These are phyloP conservation scores for Apostasia shenzhenica DNA, from an alignment of 106 monocot genomes.

Conservation along the genomic window DNA sequence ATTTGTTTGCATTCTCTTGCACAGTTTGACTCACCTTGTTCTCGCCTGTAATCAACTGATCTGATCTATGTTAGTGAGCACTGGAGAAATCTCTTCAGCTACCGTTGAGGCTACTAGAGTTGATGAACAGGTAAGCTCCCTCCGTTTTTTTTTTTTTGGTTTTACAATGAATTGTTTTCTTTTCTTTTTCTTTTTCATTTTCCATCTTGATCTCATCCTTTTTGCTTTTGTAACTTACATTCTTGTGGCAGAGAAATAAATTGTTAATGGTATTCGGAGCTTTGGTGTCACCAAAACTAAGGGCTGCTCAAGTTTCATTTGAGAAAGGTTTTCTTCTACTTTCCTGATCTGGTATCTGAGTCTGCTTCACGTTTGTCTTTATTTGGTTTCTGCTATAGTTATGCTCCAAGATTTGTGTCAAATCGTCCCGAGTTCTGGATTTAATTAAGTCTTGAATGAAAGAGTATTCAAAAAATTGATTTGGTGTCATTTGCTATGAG, in stretches of 20 bases:
- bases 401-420: no score
- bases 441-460: no score
- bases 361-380: no score
- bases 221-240: constrained; percentile 19
- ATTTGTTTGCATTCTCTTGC: not conserved
- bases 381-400: no score
- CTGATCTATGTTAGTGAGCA: constrained; percentile 9
- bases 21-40: not conserved
- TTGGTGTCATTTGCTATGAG: no score
- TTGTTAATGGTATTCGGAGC: constrained; percentile 64
- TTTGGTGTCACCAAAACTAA: constrained; percentile 85
- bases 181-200: not conserved
- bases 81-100: constrained; percentile 4
- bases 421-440: no score
- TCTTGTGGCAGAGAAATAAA: constrained; percentile 57
- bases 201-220: constrained; percentile 3
- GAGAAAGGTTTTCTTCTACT: constrained; percentile 46
- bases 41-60: not conserved
- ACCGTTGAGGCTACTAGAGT: constrained; percentile 9
- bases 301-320: constrained; percentile 72
- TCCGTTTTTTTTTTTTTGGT: not conserved
- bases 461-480: no score
- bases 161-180: not conserved
- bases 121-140: constrained; percentile 22
- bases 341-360: not conserved